A percentile compares a stretch with the other conserved stretches of the same genome.
phyloP scores from a whole-genome alignment of 2,329 filamentous ascomycete genomes.

The Fusarium pseudograminearum region DNA sequence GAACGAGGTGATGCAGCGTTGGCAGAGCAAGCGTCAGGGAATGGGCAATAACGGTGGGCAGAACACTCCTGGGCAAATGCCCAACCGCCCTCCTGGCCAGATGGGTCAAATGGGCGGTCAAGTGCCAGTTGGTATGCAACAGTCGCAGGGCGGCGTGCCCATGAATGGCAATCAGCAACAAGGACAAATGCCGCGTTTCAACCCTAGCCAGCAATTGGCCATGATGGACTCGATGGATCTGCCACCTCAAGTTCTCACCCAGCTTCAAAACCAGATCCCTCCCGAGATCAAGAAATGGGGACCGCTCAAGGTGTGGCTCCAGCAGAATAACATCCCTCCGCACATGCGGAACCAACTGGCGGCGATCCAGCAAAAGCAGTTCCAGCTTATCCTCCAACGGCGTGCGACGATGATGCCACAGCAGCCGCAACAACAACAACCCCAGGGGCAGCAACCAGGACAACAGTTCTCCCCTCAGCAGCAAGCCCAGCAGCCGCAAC shows the following conservation, averaged over 20 bases:
- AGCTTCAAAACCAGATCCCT: constrained; percentile 51
- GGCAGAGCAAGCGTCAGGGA: constrained; percentile 57
- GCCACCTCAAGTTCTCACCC: constrained; percentile 52
- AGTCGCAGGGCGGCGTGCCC: constrained; percentile 47
- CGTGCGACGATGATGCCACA: constrained; percentile 49
- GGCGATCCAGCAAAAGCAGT: constrained; percentile 56
- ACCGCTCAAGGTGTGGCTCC: constrained; percentile 59
- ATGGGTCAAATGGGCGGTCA: constrained; percentile 51
- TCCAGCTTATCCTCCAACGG: constrained; percentile 51
- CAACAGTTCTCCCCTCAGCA: constrained; percentile 36
- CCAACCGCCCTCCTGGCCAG: constrained; percentile 48
- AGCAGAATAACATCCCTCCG: constrained; percentile 53
- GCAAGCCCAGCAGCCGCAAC: constrained; percentile 38
- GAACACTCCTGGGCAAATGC: constrained; percentile 50
- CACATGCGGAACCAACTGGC: constrained; percentile 51
- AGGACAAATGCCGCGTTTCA: constrained; percentile 47
- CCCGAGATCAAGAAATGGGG: constrained; percentile 63
- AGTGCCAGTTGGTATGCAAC: constrained; percentile 50
- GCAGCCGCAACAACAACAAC: constrained; percentile 43
- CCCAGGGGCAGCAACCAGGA: constrained; percentile 23
- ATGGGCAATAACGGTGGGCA: constrained; percentile 51
- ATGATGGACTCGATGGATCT: constrained; percentile 64
- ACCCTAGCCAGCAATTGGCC: constrained; percentile 50
- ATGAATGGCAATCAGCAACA: constrained; percentile 48
- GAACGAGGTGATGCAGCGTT: constrained; percentile 64